Conservation (phyloP, 208 protist genomes). For the Perkinsela sp. region DNA sequence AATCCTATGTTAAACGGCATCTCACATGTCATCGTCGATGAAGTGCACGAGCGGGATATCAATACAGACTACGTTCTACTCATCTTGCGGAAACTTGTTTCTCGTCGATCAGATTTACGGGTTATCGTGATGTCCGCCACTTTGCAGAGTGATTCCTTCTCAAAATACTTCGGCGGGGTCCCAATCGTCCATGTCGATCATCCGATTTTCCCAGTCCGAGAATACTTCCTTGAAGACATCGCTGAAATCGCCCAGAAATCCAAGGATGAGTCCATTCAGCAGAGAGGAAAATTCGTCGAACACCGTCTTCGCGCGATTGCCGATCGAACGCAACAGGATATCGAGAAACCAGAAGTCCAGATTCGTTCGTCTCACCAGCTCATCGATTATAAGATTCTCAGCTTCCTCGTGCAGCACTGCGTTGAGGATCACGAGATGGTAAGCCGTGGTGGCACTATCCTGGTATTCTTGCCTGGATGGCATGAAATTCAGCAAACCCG, state of each 20-base stretch:
- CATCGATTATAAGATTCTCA: conserved; percentile 9
- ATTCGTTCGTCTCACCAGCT: conserved; percentile 17
- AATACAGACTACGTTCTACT: conserved; percentile 68
- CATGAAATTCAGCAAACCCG: conserved; percentile 35
- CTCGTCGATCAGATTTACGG: conserved; percentile 24
- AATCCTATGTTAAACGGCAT: conserved; percentile 72
- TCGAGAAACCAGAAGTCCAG: conserved; percentile 23
- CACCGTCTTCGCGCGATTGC: no score
- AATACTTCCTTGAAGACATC: conserved; percentile 47
- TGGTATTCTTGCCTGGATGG: conserved; percentile 64
- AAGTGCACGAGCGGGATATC: conserved; percentile 96
- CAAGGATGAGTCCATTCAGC: conserved; percentile 9
- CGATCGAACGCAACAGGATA: no score
- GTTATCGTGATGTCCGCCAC: conserved; percentile 90
- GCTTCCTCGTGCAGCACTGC: neutral
- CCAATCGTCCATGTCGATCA: conserved; percentile 65
- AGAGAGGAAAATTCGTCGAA: conserved; percentile 37
- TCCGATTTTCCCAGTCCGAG: conserved; percentile 57
- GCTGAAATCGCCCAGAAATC: conserved; percentile 15
- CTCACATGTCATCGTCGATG: conserved; percentile 93
- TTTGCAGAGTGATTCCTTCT: conserved; percentile 75
- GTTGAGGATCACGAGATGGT: neutral
- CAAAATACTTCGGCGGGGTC: conserved; percentile 69
- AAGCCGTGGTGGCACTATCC: conserved; percentile 17
- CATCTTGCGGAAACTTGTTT: conserved; percentile 48